A percentile compares a stretch with the other conserved stretches of the same genome.
Evolutionary conservation across 2,329 filamentous ascomycete species (phyloP).

Genomic region (Aschersonia sp.): DNA sequence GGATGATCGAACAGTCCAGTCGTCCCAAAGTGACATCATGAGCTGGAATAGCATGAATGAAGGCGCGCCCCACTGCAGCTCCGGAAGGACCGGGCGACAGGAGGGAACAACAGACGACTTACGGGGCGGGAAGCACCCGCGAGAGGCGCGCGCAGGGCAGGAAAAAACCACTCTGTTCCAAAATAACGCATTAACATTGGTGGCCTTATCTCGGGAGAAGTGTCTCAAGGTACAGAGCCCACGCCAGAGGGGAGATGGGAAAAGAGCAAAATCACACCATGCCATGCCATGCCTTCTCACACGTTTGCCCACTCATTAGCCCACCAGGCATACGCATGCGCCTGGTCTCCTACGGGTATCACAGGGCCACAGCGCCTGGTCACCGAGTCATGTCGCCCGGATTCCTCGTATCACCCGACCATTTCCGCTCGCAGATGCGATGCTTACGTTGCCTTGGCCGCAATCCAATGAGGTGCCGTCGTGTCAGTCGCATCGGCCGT

Average conservation of each 20-base stretch:
- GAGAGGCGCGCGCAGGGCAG: not conserved
- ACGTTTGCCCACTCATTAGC: not conserved
- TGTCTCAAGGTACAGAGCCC: not conserved
- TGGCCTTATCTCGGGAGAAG: not conserved
- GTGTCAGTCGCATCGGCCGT: conserved; percentile 42
- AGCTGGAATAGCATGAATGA: not conserved
- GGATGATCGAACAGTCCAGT: not conserved
- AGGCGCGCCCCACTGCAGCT: not conserved
- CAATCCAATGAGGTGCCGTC: not conserved
- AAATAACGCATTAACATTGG: not conserved
- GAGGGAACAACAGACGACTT: not conserved
- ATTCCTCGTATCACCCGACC: not conserved
- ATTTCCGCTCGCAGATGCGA: not conserved
- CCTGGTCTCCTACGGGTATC: not conserved
- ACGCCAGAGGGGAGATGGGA: not conserved
- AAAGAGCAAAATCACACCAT: not conserved
- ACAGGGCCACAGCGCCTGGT: not conserved
- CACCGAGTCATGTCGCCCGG: not conserved
- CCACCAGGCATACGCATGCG: not conserved
- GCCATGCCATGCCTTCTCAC: not conserved
- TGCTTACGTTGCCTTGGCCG: not conserved
- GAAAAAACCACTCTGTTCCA: not conserved
- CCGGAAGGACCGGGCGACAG: not conserved
- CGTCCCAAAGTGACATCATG: not conserved
- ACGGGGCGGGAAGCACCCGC: no score